Evolutionary conservation across 768 basidiomycete genomes (phyloP).

Genomic region (Calvatia gigantea): DNA sequence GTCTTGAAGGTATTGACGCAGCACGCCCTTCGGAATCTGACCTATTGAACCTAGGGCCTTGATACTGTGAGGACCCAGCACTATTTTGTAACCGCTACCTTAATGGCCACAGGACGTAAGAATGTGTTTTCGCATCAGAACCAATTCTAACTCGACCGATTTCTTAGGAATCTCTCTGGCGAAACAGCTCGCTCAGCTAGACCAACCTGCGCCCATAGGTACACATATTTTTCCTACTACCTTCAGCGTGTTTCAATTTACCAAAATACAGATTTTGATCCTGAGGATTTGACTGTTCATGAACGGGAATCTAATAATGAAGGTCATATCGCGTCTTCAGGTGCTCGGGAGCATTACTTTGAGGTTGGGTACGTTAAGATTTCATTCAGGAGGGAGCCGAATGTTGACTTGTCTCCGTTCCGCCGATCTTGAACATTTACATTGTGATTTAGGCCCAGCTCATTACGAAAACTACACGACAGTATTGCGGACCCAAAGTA

Average conservation of each 20-base stretch:
- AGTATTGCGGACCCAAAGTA: constrained; percentile 78
- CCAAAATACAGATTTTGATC: constrained; percentile 79
- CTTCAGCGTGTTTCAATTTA: too few relatives aligned
- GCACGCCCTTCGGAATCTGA: too few relatives aligned
- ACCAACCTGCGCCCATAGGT: constrained; percentile 70
- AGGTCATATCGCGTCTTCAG: constrained; percentile 32
- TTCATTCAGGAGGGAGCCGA: not conserved
- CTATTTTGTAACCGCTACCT: fast-evolving
- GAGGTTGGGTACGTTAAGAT: constrained; percentile 71
- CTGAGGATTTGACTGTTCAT: constrained; percentile 63
- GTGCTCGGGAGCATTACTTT: constrained; percentile 72
- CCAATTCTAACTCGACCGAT: not conserved
- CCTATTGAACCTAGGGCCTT: too few relatives aligned
- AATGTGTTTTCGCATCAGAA: not conserved
- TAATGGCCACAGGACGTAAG: constrained; percentile 22
- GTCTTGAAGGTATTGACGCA: too few relatives aligned
- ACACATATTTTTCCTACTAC: constrained; percentile 18
- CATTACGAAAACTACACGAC: constrained; percentile 61
- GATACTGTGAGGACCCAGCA: too few relatives aligned
- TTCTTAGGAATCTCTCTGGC: constrained; percentile 53
- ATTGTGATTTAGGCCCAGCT: constrained; percentile 51
- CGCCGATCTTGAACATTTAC: not conserved
- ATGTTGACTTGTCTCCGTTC: not conserved
- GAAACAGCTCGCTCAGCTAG: constrained; percentile 80
- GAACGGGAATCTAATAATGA: constrained; percentile 37